Percentiles rank a stretch among this genome's conserved stretches.
phyloP scores from a whole-genome alignment of 768 basidiomycete genomes.

The Melanogaster broomeanus region DNA sequence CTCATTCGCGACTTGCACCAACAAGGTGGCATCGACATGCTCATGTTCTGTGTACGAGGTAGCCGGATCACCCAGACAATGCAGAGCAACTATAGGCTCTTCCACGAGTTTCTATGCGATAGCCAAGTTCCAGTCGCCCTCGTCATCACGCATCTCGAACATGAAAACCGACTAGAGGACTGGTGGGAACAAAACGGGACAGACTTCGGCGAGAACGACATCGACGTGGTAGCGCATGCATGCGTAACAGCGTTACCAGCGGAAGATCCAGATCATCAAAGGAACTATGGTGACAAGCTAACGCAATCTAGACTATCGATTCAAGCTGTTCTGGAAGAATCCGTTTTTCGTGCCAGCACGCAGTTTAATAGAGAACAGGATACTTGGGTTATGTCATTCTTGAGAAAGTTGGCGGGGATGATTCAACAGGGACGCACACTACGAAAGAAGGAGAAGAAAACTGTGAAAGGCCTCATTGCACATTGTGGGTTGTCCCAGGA shows the following conservation, averaged over 20 bases:
- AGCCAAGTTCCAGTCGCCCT: slow-evolving; percentile 39
- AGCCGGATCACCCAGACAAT: slow-evolving; percentile 22
- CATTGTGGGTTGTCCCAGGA: slow-evolving; percentile 18
- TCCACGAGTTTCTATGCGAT: slow-evolving; percentile 34
- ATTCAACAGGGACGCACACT: slow-evolving; percentile 2
- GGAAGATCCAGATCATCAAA: slow-evolving; percentile 1
- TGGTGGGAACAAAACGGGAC: slow-evolving; percentile 32
- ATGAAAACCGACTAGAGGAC: slow-evolving; percentile 23
- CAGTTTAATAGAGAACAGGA: slow-evolving; percentile 15
- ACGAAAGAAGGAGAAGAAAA: too few species aligned
- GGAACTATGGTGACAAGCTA: slow-evolving; percentile 4
- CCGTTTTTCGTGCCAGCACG: slow-evolving; percentile 14
- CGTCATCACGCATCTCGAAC: slow-evolving; percentile 41
- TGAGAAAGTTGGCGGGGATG: slow-evolving; percentile 17
- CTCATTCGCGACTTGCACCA: slow-evolving; percentile 31
- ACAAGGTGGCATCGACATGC: slow-evolving; percentile 38
- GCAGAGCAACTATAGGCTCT: slow-evolving; percentile 32
- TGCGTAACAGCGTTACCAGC: slow-evolving; percentile 26
- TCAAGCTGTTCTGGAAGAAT: slow-evolving; percentile 22
- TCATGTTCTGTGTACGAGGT: slow-evolving; percentile 33
- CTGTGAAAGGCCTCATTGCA: slow-evolving; percentile 6
- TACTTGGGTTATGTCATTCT: slow-evolving; percentile 22
- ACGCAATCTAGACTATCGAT: slow-evolving; percentile 15
- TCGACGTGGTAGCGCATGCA: slow-evolving; percentile 23
- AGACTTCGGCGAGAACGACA: slow-evolving; percentile 13